Evolutionary conservation across 2,329 filamentous ascomycete species (phyloP).

Genomic region (Leptographium flavum): DNA sequence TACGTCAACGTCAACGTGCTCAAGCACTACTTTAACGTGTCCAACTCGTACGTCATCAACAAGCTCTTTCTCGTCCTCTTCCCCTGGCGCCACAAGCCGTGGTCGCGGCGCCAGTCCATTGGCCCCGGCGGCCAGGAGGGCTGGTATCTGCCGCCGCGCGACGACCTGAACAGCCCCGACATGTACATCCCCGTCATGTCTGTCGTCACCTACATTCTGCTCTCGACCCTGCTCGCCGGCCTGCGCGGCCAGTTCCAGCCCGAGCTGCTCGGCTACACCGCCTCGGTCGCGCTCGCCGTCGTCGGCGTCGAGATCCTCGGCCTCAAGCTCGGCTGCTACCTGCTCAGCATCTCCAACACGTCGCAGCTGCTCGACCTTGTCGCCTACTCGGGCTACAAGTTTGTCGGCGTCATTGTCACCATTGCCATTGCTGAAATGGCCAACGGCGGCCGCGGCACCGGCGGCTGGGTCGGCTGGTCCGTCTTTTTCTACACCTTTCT

Average conservation of each 20-base stretch:
- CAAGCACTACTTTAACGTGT: slow-evolving; percentile 99
- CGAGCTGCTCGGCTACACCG: slow-evolving; percentile 80
- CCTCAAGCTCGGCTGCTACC: slow-evolving; percentile 83
- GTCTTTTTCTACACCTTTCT: slow-evolving; percentile 86
- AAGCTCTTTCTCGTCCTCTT: slow-evolving; percentile 91
- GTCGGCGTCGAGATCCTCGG: slow-evolving; percentile 80
- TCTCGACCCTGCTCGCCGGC: slow-evolving; percentile 81
- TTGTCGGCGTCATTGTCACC: slow-evolving; percentile 89
- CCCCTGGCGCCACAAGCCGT: slow-evolving; percentile 94
- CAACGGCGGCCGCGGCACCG: slow-evolving; percentile 66
- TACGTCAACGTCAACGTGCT: slow-evolving; percentile 83
- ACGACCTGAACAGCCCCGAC: slow-evolving; percentile 94
- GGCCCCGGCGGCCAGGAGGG: slow-evolving; percentile 56
- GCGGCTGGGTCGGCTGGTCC: slow-evolving; percentile 77
- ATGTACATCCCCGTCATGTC: slow-evolving; percentile 99
- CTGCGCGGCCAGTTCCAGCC: slow-evolving; percentile 86
- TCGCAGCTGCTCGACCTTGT: slow-evolving; percentile 87
- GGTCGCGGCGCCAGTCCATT: slow-evolving; percentile 77
- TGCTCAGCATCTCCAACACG: slow-evolving; percentile 85
- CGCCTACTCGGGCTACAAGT: slow-evolving; percentile 97
- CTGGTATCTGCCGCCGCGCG: slow-evolving; percentile 78
- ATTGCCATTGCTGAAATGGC: slow-evolving; percentile 65
- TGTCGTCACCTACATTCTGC: slow-evolving; percentile 88
- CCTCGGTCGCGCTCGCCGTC: slow-evolving; percentile 68
- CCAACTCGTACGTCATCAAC: slow-evolving; percentile 88